These are phyloP conservation scores for Nothomitra cinnamomea DNA, from an alignment of 2,329 filamentous ascomycete species.

Conservation along the genomic window DNA sequence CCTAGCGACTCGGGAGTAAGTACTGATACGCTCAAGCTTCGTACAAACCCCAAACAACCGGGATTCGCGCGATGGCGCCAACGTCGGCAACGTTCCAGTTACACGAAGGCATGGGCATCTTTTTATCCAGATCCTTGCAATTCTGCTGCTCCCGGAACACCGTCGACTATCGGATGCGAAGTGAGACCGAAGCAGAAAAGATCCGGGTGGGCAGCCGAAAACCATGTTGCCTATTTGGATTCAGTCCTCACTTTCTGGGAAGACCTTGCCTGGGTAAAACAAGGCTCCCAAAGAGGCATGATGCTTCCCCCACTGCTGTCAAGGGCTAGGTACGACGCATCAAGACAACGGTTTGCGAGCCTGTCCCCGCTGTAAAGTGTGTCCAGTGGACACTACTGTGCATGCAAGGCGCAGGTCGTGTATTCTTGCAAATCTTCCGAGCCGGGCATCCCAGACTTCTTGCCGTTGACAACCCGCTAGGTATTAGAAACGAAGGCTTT, in stretches of 20 bases:
- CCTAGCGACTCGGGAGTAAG: constrained; percentile 1
- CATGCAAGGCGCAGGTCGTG: background rate
- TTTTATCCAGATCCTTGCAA: background rate
- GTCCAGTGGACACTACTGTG: background rate
- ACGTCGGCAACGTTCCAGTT: constrained; percentile 3
- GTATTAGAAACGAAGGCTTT: background rate
- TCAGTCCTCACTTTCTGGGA: background rate
- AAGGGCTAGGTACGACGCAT: constrained; percentile 1
- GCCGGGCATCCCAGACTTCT: background rate
- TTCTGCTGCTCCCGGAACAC: background rate
- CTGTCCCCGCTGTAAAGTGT: background rate
- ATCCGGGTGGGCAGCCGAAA: constrained; percentile 2
- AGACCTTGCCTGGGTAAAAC: constrained; percentile 1
- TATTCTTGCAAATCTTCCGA: constrained; percentile 3
- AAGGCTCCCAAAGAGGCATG: constrained; percentile 1
- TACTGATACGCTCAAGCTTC: constrained; percentile 2
- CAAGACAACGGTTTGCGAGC: background rate
- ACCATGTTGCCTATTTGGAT: constrained; percentile 2
- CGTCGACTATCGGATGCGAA: constrained; percentile 2
- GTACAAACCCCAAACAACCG: constrained; percentile 1
- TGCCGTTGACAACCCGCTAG: background rate
- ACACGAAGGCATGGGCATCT: background rate
- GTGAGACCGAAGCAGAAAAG: background rate
- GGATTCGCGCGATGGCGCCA: constrained; percentile 1
- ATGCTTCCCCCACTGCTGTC: constrained; percentile 1